Percentiles rank a stretch among this genome's conserved stretches.
These are phyloP conservation scores for Coccomyxa sp. DNA, from an alignment of 139 green algal genomes.

Conservation along the genomic window DNA sequence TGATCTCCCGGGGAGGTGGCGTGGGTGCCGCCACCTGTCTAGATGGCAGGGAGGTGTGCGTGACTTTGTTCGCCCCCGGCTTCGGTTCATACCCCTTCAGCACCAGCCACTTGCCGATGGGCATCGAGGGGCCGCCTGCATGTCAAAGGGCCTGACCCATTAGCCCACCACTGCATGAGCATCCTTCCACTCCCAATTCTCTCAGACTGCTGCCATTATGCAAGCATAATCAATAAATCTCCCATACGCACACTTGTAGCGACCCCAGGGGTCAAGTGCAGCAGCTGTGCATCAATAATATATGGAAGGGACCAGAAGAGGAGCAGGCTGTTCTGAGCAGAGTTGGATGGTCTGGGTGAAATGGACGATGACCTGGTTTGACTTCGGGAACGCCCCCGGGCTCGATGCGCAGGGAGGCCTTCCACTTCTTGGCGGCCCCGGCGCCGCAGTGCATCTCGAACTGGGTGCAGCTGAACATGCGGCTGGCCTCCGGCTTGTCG, in stretches of 20 bases:
- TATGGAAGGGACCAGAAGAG: too few relatives aligned
- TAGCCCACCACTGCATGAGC: too few relatives aligned
- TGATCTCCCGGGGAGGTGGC: neutral
- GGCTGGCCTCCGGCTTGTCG: slow-evolving; percentile 10
- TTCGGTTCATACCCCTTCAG: slow-evolving; percentile 13
- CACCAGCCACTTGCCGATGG: slow-evolving; percentile 52
- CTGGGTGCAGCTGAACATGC: slow-evolving; percentile 34
- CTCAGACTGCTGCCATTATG: too few relatives aligned
- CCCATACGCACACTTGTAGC: too few relatives aligned
- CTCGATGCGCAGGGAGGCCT: slow-evolving; percentile 52
- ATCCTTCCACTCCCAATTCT: too few relatives aligned
- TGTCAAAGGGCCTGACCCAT: too few relatives aligned
- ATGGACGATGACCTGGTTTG: slow-evolving; percentile 13
- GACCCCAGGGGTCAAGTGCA: too few relatives aligned
- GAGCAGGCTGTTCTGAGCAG: too few relatives aligned
- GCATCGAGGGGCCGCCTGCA: slow-evolving; percentile 40
- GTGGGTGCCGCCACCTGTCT: neutral
- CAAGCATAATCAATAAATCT: too few relatives aligned
- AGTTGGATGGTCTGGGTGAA: too few relatives aligned
- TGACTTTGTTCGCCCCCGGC: neutral
- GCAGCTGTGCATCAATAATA: too few relatives aligned
- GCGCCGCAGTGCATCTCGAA: slow-evolving; percentile 44
- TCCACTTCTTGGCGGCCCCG: slow-evolving; percentile 80
- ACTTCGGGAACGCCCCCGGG: slow-evolving; percentile 35
- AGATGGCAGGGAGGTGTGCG: neutral